Percentiles rank a stretch among this genome's conserved stretches.
Conservation (phyloP, 2,329 filamentous ascomycete species). For the Neonectria magnoliae region DNA sequence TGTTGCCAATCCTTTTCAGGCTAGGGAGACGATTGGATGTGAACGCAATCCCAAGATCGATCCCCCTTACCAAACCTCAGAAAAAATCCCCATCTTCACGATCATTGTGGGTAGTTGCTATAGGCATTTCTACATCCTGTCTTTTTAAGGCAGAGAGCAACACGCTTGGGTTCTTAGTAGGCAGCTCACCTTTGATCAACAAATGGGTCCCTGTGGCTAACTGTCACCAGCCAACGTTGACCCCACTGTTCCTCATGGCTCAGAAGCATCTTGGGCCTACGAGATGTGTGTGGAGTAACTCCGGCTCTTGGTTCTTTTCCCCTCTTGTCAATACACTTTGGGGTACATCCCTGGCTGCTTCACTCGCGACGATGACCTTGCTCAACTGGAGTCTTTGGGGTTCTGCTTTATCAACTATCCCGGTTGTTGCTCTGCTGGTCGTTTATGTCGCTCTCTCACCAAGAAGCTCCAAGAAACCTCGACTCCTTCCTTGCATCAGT, state of each 20-base stretch:
- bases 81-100: background rate
- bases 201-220: background rate
- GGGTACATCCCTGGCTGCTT: constrained; percentile 1
- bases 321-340: constrained; percentile 8
- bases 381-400: constrained; percentile 41
- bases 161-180: constrained; percentile 21
- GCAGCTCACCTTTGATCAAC: background rate
- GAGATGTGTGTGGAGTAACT: background rate
- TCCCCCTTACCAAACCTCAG: background rate
- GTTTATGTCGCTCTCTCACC: constrained; percentile 42
- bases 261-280: constrained; percentile 13
- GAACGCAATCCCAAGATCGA: background rate
- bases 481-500: constrained; percentile 24
- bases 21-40: background rate
- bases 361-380: constrained; percentile 31
- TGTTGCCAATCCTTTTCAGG: background rate
- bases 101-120: constrained; percentile 6
- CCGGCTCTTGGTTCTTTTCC: background rate
- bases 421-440: constrained; percentile 43
- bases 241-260: constrained; percentile 33
- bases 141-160: background rate
- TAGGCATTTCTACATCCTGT: background rate
- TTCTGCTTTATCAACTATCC: constrained; percentile 39
- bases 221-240: constrained; percentile 33
- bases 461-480: background rate